Evolutionary conservation across 1,284 basidiomycete species (phyloP).

Genomic region (Agaricales sp.): DNA sequence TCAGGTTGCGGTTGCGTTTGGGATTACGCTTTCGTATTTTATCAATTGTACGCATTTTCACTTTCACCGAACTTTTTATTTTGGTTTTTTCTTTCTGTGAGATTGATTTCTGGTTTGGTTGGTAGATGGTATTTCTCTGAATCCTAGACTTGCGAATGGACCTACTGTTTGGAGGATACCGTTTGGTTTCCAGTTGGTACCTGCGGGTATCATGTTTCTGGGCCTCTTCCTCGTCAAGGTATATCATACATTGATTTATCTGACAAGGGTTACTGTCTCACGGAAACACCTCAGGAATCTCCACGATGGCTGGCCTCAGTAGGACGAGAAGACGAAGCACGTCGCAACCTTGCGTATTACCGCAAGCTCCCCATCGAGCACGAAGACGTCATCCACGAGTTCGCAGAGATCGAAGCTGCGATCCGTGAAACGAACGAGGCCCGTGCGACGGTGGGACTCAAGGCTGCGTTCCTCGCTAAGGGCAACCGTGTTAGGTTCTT

Average conservation of each 20-base stretch:
- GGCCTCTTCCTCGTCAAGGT: conserved; percentile 64
- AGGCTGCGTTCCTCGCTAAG: conserved; percentile 49
- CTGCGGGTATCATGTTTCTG: conserved; percentile 66
- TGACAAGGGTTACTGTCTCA: conserved; percentile 27
- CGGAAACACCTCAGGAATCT: conserved; percentile 47
- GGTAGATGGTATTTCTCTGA: conserved; percentile 17
- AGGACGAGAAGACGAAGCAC: conserved; percentile 38
- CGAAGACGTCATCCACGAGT: conserved; percentile 35
- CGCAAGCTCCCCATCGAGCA: conserved; percentile 41
- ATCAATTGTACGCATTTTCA: conserved; percentile 45
- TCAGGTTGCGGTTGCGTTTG: conserved; percentile 73
- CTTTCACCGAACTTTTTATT: too few species aligned
- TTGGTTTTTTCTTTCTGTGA: too few species aligned
- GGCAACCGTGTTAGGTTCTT: conserved; percentile 55
- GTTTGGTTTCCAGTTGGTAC: conserved; percentile 69
- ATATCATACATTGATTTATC: conserved; percentile 29
- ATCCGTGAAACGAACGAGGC: conserved; percentile 41
- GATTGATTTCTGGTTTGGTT: conserved; percentile 33
- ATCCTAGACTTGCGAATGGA: background rate
- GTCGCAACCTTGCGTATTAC: conserved; percentile 43
- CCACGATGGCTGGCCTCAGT: conserved; percentile 56
- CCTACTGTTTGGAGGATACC: conserved; percentile 60
- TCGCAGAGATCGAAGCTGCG: conserved; percentile 49
- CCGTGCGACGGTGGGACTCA: conserved; percentile 35
- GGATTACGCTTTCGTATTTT: conserved; percentile 74